Conservation (phyloP, 768 basidiomycete genomes). For the Trametes cubensis region DNA sequence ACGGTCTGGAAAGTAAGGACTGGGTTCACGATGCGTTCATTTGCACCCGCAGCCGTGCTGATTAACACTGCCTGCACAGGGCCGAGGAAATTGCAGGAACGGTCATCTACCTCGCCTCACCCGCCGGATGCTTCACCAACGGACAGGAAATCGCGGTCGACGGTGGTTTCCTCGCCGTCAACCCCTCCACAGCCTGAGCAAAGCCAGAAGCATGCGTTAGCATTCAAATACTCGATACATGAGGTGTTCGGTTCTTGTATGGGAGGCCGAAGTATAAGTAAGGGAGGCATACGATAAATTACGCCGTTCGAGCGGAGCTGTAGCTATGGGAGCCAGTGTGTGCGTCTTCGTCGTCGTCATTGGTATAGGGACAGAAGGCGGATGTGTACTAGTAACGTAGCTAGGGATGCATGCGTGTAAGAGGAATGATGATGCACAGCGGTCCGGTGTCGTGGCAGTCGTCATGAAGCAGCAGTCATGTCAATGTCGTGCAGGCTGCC, state of each 20-base stretch:
- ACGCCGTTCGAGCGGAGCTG: slow-evolving; percentile 18
- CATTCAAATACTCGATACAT: slow-evolving; percentile 13
- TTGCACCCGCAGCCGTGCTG: neutral
- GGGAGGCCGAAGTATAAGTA: slow-evolving; percentile 13
- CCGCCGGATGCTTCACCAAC: slow-evolving; percentile 72
- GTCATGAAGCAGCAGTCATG: slow-evolving; percentile 11
- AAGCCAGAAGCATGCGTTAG: neutral
- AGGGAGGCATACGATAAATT: slow-evolving; percentile 22
- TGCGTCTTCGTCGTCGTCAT: neutral
- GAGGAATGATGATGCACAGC: too few relatives aligned
- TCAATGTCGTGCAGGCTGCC: slow-evolving; percentile 17
- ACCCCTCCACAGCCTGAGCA: slow-evolving; percentile 52
- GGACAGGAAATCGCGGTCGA: slow-evolving; percentile 81
- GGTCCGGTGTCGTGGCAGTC: slow-evolving; percentile 23
- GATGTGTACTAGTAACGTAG: slow-evolving; percentile 11
- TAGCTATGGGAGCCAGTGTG: slow-evolving; percentile 12
- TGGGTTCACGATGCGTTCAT: neutral
- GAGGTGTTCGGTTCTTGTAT: neutral
- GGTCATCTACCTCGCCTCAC: slow-evolving; percentile 72
- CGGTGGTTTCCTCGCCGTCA: slow-evolving; percentile 74
- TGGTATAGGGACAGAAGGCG: slow-evolving; percentile 3
- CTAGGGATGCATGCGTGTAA: slow-evolving; percentile 4
- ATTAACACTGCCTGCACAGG: slow-evolving; percentile 38
- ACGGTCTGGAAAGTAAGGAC: slow-evolving; percentile 68
- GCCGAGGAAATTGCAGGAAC: slow-evolving; percentile 78